Conservation (phyloP, 108 stramenopile species). For the Mediolabrus comicus region DNA sequence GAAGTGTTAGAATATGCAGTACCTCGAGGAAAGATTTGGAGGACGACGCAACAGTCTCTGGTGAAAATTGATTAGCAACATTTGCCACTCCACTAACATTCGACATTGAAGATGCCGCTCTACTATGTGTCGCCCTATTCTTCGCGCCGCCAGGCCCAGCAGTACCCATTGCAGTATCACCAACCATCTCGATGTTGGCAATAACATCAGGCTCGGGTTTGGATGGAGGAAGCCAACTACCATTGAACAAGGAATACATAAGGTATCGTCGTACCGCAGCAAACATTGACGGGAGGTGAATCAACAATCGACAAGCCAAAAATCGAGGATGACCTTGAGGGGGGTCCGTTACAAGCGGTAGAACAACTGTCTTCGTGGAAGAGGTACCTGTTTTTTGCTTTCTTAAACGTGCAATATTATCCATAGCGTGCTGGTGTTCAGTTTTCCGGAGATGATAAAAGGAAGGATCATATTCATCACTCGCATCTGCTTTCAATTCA, state of each 20-base stretch:
- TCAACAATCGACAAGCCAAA: constrained; percentile 71
- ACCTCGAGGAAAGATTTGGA: constrained; percentile 87
- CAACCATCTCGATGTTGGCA: constrained; percentile 32
- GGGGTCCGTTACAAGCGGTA: constrained; percentile 79
- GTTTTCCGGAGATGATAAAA: constrained; percentile 84
- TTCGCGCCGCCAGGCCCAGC: neutral
- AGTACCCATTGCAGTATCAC: constrained; percentile 33
- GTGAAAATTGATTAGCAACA: constrained; percentile 53
- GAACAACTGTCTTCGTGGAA: constrained; percentile 33
- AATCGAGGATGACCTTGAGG: constrained; percentile 86
- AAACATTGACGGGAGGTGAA: constrained; percentile 80
- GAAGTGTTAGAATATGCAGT: constrained; percentile 84
- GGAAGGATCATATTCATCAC: constrained; percentile 91
- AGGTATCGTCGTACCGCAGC: constrained; percentile 84
- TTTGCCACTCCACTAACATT: constrained; percentile 23
- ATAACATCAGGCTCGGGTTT: constrained; percentile 50
- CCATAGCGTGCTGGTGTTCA: constrained; percentile 96
- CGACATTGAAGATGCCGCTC: constrained; percentile 31
- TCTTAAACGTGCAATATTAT: constrained; percentile 76
- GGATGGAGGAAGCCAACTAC: constrained; percentile 82
- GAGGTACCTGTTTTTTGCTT: constrained; percentile 59
- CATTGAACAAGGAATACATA: constrained; percentile 81
- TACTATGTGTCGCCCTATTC: constrained; percentile 9
- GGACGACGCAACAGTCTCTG: constrained; percentile 67
- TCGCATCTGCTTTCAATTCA: constrained; percentile 74